Evolutionary conservation across 768 basidiomycete genomes (phyloP).

Genomic region (Candolleomyces efflorescens): DNA sequence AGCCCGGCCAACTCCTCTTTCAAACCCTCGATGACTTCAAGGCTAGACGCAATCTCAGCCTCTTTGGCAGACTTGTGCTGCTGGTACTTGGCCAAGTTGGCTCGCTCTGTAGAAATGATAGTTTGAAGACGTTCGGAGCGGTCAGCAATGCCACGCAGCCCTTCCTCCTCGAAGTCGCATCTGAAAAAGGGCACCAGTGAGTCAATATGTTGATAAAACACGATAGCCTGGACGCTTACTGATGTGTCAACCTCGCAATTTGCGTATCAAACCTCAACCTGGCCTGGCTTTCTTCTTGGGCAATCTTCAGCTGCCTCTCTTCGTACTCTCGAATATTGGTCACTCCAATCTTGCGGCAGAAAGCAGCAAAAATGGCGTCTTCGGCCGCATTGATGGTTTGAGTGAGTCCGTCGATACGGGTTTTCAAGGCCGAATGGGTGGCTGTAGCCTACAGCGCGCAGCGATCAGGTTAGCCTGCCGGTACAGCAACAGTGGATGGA

Average conservation of each 20-base stretch:
- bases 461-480: no score
- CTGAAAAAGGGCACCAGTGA: slow-evolving; percentile 32
- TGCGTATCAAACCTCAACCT: slow-evolving; percentile 81
- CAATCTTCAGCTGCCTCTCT: slow-evolving; percentile 82
- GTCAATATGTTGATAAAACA: slow-evolving; percentile 2
- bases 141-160: slow-evolving; percentile 58
- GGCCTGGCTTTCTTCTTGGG: slow-evolving; percentile 84
- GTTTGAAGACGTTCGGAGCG: slow-evolving; percentile 55
- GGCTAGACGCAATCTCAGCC: slow-evolving; percentile 55
- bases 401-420: slow-evolving; percentile 51
- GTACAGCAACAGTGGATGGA: not conserved
- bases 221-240: slow-evolving; percentile 44
- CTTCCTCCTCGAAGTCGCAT: slow-evolving; percentile 76
- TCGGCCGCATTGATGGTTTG: slow-evolving; percentile 71
- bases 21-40: slow-evolving; percentile 50
- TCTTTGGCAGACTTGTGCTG: slow-evolving; percentile 51
- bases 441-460: slow-evolving; percentile 42
- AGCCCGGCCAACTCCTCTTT: slow-evolving; percentile 58
- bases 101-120: slow-evolving; percentile 48
- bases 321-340: slow-evolving; percentile 89
- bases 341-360: slow-evolving; percentile 79
- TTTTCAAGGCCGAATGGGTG: slow-evolving; percentile 47
- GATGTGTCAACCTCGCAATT: slow-evolving; percentile 79
- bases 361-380: slow-evolving; percentile 68
- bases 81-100: slow-evolving; percentile 49